These are phyloP conservation scores for Globisporangium solare DNA, from an alignment of 352 stramenopile species.

Conservation along the genomic window DNA sequence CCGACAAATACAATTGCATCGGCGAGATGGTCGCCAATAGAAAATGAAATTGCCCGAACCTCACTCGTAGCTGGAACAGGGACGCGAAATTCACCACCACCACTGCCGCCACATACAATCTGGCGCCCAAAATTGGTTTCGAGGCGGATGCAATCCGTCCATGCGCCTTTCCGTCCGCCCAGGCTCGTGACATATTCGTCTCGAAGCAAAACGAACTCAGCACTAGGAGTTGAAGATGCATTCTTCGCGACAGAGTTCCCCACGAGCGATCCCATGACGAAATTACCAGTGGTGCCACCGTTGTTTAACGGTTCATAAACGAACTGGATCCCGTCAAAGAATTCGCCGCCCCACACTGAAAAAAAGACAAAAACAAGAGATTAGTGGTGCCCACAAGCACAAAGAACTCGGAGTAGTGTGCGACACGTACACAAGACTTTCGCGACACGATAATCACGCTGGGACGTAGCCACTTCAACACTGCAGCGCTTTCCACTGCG, in stretches of 20 bases:
- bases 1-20: constrained; percentile 46
- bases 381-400: background rate
- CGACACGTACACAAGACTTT: constrained; percentile 44
- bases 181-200: constrained; percentile 49
- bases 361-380: constrained; percentile 13
- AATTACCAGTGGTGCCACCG: constrained; percentile 5
- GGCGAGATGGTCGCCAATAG: constrained; percentile 63
- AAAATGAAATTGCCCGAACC: constrained; percentile 58
- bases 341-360: constrained; percentile 69
- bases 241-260: constrained; percentile 41
- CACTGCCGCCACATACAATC: constrained; percentile 49
- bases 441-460: constrained; percentile 51
- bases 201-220: constrained; percentile 29
- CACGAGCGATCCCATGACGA: constrained; percentile 34
- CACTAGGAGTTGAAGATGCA: constrained; percentile 24
- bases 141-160: constrained; percentile 61
- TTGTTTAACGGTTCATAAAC: constrained; percentile 38
- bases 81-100: constrained; percentile 52
- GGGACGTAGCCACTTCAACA: constrained; percentile 22
- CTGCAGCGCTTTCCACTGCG: constrained; percentile 23
- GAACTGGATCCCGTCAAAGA: constrained; percentile 67
- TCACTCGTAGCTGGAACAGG: constrained; percentile 24
- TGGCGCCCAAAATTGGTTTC: constrained; percentile 64
- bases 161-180: constrained; percentile 64
- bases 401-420: background rate